Evolutionary conservation across 2,329 filamentous ascomycete species (phyloP), one percentile per base, ranked within the genome.

Genomic region (Venturiaceae sp.): DNA sequence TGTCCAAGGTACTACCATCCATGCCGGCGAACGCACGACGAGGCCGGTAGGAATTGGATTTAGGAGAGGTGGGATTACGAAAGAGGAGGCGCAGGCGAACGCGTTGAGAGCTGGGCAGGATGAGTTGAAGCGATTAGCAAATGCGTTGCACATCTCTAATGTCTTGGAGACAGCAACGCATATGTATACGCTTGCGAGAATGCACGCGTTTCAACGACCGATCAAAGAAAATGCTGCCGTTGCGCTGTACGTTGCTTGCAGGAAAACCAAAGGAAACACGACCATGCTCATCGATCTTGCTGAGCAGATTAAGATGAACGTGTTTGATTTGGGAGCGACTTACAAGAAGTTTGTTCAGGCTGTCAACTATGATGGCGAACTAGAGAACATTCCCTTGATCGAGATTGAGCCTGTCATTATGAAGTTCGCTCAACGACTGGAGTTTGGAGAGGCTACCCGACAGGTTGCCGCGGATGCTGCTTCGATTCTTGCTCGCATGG

Each of bases 221-320:
- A 39, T 59, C 32, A 37, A 36, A 11, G 58, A 60, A 53, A 58
- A 58, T 53, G 88, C 89, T 30, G 90, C 90, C n/a, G 88, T 95
- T 30, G 92, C 89, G 68, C 79, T 99, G 32, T 99, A 97, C 65
- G 87, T 90, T 58, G 90, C 90, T 14, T 95, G 90, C 68, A 85
- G 94, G 61, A 83, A 87, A 57, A 84, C 89, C 62, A 83, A 83
- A 46, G 85, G 86, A 26, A 95, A 94, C 68, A 88, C 86, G 44
- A 80, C 94, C 64, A 92, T 99, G 87, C 80, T 99, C 46, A 97
- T 99, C 70, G 94, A 99, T 69, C 84, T 99, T 68, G 90, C 94
- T 13, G 94, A 99, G 69, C 80, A 92, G 44, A 74, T 86, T 46
- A 64, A 80, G 75, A 83, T 94, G 68, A 96, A 96, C 65, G 92